phyloP scores from a whole-genome alignment of 495 filamentous ascomycete species.

The Penicillium longicatenatum region DNA sequence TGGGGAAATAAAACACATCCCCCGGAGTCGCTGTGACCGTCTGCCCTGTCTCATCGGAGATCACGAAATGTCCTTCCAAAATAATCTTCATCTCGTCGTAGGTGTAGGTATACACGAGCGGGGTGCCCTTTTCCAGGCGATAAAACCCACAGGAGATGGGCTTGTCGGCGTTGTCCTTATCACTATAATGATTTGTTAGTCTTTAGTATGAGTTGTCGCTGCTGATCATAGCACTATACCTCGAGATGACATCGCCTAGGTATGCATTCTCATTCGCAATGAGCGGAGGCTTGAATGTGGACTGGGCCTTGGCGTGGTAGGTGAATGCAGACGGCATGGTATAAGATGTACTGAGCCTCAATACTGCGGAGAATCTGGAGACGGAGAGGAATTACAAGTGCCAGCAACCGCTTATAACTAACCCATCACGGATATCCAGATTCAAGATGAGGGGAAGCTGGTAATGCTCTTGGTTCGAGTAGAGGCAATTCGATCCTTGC shows the following conservation, averaged over 20 bases:
- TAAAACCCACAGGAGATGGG: conserved; percentile 74
- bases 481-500: conserved; percentile 10
- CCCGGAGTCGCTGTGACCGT: conserved; percentile 67
- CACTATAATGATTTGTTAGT: conserved; percentile 33
- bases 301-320: conserved; percentile 62
- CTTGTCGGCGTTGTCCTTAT: conserved; percentile 58
- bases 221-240: conserved; percentile 33
- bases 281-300: conserved; percentile 66
- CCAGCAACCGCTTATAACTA: background rate
- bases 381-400: background rate
- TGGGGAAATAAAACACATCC: conserved; percentile 79
- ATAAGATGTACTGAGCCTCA: background rate
- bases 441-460: background rate
- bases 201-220: background rate
- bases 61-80: conserved; percentile 74
- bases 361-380: background rate
- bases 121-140: conserved; percentile 71
- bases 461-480: background rate
- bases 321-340: conserved; percentile 42
- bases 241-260: conserved; percentile 65
- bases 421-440: background rate
- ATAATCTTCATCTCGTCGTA: conserved; percentile 85
- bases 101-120: conserved; percentile 71
- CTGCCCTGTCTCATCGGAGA: conserved; percentile 69
- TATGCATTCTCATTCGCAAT: conserved; percentile 77